Percentiles rank a stretch among this genome's conserved stretches.
Conservation (phyloP, 192 early-diverging fungal genomes). For the Chytriomyces sp. region DNA sequence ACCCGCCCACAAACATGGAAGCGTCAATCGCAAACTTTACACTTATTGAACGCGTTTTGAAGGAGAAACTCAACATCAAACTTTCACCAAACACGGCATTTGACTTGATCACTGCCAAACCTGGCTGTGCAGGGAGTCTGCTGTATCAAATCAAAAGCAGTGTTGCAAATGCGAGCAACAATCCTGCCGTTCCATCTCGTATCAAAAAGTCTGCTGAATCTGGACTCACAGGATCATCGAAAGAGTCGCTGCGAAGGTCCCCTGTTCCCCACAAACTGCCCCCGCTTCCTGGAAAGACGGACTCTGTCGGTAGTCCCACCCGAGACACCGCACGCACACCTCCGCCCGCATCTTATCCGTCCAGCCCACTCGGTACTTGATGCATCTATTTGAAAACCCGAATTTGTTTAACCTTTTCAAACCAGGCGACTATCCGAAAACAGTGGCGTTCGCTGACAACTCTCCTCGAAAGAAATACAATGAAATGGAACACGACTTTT, state of each 20-base stretch:
- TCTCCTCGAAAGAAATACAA: slow-evolving; percentile 37
- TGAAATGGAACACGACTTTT: slow-evolving; percentile 49
- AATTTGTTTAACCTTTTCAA: not conserved
- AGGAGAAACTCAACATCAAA: slow-evolving; percentile 52
- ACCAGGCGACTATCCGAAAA: not conserved
- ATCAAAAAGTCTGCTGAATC: not conserved
- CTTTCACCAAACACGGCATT: slow-evolving; percentile 43
- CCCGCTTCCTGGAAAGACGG: slow-evolving; percentile 2
- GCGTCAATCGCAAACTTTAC: slow-evolving; percentile 53
- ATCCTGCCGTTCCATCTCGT: not conserved
- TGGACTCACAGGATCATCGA: not conserved
- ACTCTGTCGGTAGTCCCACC: not conserved
- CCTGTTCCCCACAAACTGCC: slow-evolving; percentile 16
- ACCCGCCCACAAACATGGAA: slow-evolving; percentile 34
- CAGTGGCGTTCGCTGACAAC: not conserved
- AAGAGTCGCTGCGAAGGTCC: not conserved
- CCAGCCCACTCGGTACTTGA: slow-evolving; percentile 27
- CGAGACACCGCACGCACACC: not conserved
- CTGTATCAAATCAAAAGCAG: slow-evolving; percentile 47
- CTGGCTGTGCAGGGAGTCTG: slow-evolving; percentile 50
- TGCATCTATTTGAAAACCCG: slow-evolving; percentile 4
- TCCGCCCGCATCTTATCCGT: slow-evolving; percentile 26
- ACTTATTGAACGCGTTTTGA: slow-evolving; percentile 46
- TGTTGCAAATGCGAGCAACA: not conserved
- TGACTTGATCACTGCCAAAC: slow-evolving; percentile 51